Evolutionary conservation across 1,139 yeast species (phyloP), one percentile per base, ranked within the genome.

Genomic region (Arxiozyma heterogenica): DNA sequence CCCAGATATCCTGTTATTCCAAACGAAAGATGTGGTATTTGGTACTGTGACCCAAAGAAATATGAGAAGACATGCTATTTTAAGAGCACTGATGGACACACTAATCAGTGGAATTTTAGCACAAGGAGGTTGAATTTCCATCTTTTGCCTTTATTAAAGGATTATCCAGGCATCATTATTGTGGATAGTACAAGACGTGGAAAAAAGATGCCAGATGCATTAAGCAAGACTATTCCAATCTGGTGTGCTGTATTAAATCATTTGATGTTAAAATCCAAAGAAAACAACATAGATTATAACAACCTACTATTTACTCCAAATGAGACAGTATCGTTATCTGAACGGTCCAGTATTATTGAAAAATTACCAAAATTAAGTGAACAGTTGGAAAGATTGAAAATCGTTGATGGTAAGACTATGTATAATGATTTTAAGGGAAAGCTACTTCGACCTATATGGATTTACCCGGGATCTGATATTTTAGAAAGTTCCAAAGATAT

Each of bases 81-180:
- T 73, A 90, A 90, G 63, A 86, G 95, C 21, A 90, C 96, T 0
- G 96, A 90, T 68, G 96, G 97, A 0, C 96, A 90, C 63, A 82
- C 81, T 0, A 78, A 79, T 55, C 83, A 86, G 58, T 89, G 96
- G 96, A 74, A 77, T 30, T 88, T 90, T 63, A 84, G 90, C 23
- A 70, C 80, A 27, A 73, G 95, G 53, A 71, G 97, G 50, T 71
- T 89, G 51, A 90, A 90, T 66, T 72, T 86, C 55, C 95, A 88
- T 64, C 66, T 89, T 4, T 63, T 88, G 2, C 79, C 81, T 0
- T 50, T 77, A 0, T 65, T 87, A 0, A 63, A 62, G 0, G 55
- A 67, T 3, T 47, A 71, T 44, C 65, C 70, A 9, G 89, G 90
- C 0, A 59, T 82, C 0, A 71, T 83, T 1, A 72, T 88, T n/a